Base-by-base conservation (phyloP, 2,329 filamentous ascomycete genomes). In the Didymellaceae sp. region DNA sequence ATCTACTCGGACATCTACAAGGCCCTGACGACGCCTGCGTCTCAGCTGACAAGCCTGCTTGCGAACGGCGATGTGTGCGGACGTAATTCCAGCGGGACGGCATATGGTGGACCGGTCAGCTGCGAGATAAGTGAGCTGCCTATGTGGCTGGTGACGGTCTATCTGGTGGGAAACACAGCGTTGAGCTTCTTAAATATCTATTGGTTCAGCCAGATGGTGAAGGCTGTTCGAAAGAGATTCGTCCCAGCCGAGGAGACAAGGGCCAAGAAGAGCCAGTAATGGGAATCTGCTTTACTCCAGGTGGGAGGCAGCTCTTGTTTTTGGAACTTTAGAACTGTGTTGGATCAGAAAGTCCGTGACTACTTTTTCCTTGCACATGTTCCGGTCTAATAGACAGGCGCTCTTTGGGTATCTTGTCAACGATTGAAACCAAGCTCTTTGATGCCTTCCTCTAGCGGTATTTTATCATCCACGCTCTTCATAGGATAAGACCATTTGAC, bases 161-260 rank as follows among this genome's bases (percentile, higher is more conserved):
- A 93, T 65, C 69, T 91, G n/a, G 78, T 79, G 8, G 86, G 85
- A 65, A 94, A 94, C 68, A 60, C 89, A 13, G 82, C 83, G 0
- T 79, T 94, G 34, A 92, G 90, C 66, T 77, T 82, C 16, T 77
- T 94, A 50, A 94, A 94, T 74, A 84, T 89, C 57, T 89, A 86
- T 74, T 94, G 90, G 90, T 93, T 93, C 70, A 80, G 83, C 62
- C 90, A 90, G 81, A 94, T 94, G 90, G 83, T 94, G 52, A 80
- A 84, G 49, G 88, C 90, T n/a, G 86, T 94, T 5, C 79, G 84
- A 55, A 91, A 90, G 78, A 81, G 90, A 16, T 94, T 94, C 65
- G 79, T 83, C 45, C 75, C 78, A 4, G 45, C 46, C 2, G 45
- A 46, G 26, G 53, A 55, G 6, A 45, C 41, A 26, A 43, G 59